Base-by-base conservation (phyloP, 2,329 filamentous ascomycete species). In the Aspergillus arachidicola region DNA sequence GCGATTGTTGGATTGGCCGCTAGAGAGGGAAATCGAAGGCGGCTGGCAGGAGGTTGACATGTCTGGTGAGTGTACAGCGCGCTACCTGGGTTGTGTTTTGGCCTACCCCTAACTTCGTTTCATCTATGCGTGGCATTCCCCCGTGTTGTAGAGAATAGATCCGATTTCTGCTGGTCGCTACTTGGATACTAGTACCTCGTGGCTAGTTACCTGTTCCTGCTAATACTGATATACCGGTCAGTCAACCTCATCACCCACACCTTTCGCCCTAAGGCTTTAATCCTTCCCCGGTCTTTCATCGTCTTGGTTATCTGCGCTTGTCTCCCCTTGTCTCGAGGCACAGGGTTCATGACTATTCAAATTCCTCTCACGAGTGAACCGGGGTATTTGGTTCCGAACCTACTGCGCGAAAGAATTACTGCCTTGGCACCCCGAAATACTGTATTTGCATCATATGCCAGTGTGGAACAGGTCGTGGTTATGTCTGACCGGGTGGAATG, bases 201-300 rank as follows among this genome's bases (percentile, higher is more conserved):
- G 14, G 46, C 46, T 50, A 19, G 26, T 50, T 28, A 28, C 9
- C 14, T 50, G 21, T 7, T 50, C 14, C 46, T 48, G 21, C 23
- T 16, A 23, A 48, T 7, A 26, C 45, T 51, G 48, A 51, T 26
- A 30, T 51, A n/a, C 11, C 28, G 19, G 21, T 19, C 34, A 78
- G 76, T 78, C 9, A 76, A 73, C 41, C 43, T 76, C 21, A 76
- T 78, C 64, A 76, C 73, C 9, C 76, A 78, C 62, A 75, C 73
- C 11, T 77, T 78, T 67, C 69, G 74, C 26, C 76, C 76, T 5
- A 63, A 59, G 7, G 60, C 61, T 11, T 61, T 78, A 12, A 76
- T 78, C 21, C 65, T 72, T 6, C 75, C 75, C 2, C 74, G 76
- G 30, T 71, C 68, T 9, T 78, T 78, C 62, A 69, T 76, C 45